These are phyloP conservation scores for Plantago elongata DNA, from an alignment of 257 asterid genomes.

Conservation along the genomic window DNA sequence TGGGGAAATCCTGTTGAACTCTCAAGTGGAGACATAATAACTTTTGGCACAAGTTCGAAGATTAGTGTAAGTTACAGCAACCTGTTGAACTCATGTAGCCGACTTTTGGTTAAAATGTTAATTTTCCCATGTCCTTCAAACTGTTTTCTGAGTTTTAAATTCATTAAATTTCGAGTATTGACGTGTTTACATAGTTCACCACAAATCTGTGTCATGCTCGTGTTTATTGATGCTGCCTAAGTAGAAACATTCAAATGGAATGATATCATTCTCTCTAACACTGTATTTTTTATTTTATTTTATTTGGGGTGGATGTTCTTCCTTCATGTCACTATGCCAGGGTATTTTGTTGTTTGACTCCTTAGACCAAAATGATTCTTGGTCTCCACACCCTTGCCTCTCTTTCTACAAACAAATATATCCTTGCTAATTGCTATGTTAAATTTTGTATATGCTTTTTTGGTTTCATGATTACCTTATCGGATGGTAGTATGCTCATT, in stretches of 20 bases:
- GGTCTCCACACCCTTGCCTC: too few relatives aligned
- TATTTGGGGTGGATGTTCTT: too few relatives aligned
- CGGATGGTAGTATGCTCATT: neutral
- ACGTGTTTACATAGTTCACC: neutral
- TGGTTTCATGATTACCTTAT: neutral
- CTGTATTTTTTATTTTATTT: too few relatives aligned
- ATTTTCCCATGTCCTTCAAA: neutral
- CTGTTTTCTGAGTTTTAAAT: neutral
- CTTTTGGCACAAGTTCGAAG: constrained; percentile 54
- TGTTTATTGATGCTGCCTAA: neutral
- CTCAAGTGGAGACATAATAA: constrained; percentile 48
- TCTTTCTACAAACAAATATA: too few relatives aligned
- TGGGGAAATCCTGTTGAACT: constrained; percentile 56
- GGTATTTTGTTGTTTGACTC: too few relatives aligned
- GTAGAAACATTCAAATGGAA: too few relatives aligned
- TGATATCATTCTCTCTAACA: too few relatives aligned
- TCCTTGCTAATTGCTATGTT: too few relatives aligned
- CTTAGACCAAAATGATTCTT: too few relatives aligned
- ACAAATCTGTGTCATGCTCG: too few relatives aligned
- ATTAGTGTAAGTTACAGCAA: constrained; percentile 38
- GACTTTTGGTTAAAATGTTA: neutral
- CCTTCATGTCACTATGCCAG: too few relatives aligned
- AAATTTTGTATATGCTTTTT: neutral
- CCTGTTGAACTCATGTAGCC: neutral
- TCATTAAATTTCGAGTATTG: constrained; percentile 1